Evolutionary conservation across 2,329 filamentous ascomycete genomes (phyloP), one percentile per base, ranked within the genome.

Genomic region (Sporothrix pseudoabietina): DNA sequence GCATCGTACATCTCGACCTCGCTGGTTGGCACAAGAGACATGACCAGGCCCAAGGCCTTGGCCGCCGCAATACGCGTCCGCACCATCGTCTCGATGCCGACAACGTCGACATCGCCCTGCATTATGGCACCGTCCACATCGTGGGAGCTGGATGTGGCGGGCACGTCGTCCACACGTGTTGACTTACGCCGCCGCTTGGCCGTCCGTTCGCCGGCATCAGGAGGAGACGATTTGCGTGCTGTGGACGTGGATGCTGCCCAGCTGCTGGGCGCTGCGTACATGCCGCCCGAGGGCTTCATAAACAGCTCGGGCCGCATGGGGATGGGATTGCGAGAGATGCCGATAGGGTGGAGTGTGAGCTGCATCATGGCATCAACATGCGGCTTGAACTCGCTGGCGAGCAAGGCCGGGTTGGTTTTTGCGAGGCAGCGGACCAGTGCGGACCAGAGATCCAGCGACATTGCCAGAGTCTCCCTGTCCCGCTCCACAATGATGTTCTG

Each of bases 121-220:
- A 99, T 94, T 91, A 99, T 98, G 77, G 97, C 94, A 10, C 94
- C 96, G 80, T 99, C 96, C 22, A 99, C 94, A 80, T 99, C 97
- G 81, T 99, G 96, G 0, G 92, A 89, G n/a, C 92, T 84, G n/a
- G 84, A 87, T 4, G 87, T 83, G 1, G 88, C 83, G 1, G 87
- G 84, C 9, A 87, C 82, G 39, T 94, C 91, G 72, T 96, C 93
- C 26, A 88, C 83, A 84, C 97, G 97, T n/a, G 92, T 90, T 0
- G 92, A 92, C 81, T 94, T 97, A 75, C 94, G 90, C 47, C 94
- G 88, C 76, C 93, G 90, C 82, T 96, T 93, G 1, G 90, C 85
- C 16, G 89, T 86, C 74, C 92, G 87, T 74, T 93, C 89, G 14
- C 85, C 82, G 5, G 83, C 84, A 72, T 89, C 85, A 0, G 86